Conservation (phyloP, 2,329 filamentous ascomycete genomes). For the Aspergillus flavus region DNA sequence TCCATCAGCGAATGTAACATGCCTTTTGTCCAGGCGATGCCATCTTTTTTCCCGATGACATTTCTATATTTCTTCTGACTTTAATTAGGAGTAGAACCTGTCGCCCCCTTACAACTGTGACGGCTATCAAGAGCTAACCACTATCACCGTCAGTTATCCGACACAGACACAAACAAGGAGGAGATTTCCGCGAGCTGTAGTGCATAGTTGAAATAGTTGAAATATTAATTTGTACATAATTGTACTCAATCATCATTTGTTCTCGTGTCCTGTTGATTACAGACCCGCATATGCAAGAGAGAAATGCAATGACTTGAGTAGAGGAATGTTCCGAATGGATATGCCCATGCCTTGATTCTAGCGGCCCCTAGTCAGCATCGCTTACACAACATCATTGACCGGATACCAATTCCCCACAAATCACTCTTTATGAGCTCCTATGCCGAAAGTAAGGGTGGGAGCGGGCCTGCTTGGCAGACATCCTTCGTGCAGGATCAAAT, state of each 20-base stretch:
- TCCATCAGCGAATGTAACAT: too few species aligned
- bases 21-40: too few species aligned
- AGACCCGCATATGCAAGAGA: background rate
- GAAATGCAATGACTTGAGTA: background rate
- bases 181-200: background rate
- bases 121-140: background rate
- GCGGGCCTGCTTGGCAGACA: slow-evolving; percentile 86
- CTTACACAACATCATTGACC: background rate
- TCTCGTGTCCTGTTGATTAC: background rate
- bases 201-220: background rate
- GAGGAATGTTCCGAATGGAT: background rate
- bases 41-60: too few species aligned
- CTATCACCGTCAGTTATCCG: background rate
- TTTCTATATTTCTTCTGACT: too few species aligned
- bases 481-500: slow-evolving; percentile 82
- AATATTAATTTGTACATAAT: background rate
- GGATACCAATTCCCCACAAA: background rate
- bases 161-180: background rate
- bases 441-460: slow-evolving; percentile 80
- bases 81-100: too few species aligned
- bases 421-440: slow-evolving; percentile 40
- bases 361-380: too few species aligned
- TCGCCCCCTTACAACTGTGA: too few species aligned
- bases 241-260: background rate
- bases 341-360: too few species aligned